Evolutionary conservation across 306 rosid species (phyloP), one percentile per base, ranked within the genome.

Genomic region (Gynostemma pentaphyllum): DNA sequence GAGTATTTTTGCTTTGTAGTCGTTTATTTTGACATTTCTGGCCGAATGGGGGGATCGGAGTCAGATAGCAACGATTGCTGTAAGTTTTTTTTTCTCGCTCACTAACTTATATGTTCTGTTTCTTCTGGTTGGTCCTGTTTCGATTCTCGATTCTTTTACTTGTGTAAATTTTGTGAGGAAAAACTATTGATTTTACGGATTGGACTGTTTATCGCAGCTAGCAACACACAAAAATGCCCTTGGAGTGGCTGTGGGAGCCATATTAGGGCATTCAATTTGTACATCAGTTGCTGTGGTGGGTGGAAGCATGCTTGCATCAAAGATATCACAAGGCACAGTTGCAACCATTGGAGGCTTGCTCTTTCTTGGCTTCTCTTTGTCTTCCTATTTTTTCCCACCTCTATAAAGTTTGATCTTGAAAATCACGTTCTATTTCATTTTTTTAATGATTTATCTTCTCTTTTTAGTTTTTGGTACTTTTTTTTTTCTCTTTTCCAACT

Each of bases 1-100:
- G 8, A 15, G 13, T 1, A 71, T 34, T 63, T 65, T n/a, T 40
- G 49, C 19, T 56, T 69, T 77, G 83, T 87, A 89, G 99, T 83
- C 99, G 34, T 94, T 94, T 45, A 68, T 89, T 70, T 77, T 94
- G 68, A 94, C 99, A 45, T 94, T 94, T 75, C 86, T 94, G 57
- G 99, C 99, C 7, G 99, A 94, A 79, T 94, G 99, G 99, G 99
- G 99, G 4, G 99, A 94, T 71, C 99, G 97, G 18, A 94, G 99
- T 84, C 99, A 94, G 79, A 94, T 94, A 72, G 99, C 99, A 0
- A 94, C 99, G 45, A 94, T 94, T 70, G 99, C 99, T 15, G 99
- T 94, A 81, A 81, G 99, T 72, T 67, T 45, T 36, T 36, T 26
- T n/a, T n/a, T n/a, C n/a, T n/a, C n/a, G n/a, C n/a, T 21, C 16